A percentile compares a stretch with the other conserved stretches of the same genome.
Conservation (phyloP, 805 yeast species). For the Sugiyamaella lignohabitans region DNA sequence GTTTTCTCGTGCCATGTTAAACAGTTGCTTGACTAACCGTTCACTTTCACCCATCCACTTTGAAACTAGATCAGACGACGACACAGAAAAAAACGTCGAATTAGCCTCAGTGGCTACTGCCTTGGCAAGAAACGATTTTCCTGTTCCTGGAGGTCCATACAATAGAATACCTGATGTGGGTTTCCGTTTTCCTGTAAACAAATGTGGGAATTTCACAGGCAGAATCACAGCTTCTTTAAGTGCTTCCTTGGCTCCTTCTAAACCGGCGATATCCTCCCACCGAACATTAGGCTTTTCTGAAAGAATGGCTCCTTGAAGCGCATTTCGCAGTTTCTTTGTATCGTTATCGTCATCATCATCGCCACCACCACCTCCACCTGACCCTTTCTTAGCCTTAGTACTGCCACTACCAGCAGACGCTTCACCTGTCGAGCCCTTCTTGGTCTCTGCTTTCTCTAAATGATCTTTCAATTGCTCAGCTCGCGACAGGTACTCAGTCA, state of each 20-base stretch:
- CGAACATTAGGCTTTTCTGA: constrained; percentile 86
- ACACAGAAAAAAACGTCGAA: constrained; percentile 91
- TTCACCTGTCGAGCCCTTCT: constrained; percentile 43
- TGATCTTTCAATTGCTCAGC: constrained; percentile 93
- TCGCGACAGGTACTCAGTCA: constrained; percentile 83
- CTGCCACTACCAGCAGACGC: constrained; percentile 56
- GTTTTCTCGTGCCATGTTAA: constrained; percentile 92
- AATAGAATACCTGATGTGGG: constrained; percentile 87
- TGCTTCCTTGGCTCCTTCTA: constrained; percentile 93
- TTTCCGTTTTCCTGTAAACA: constrained; percentile 89
- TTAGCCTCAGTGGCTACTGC: constrained; percentile 99
- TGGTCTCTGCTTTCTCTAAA: constrained; percentile 53
- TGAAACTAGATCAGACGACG: constrained; percentile 92
- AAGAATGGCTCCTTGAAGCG: constrained; percentile 84
- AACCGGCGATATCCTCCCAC: constrained; percentile 96
- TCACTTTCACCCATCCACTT: constrained; percentile 99
- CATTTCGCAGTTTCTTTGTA: constrained; percentile 82
- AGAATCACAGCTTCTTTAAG: constrained; percentile 94
- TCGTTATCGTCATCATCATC: constrained; percentile 69
- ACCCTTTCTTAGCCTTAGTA: constrained; percentile 40
- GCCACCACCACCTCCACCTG: constrained; percentile 41
- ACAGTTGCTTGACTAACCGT: constrained; percentile 88
- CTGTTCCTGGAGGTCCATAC: constrained; percentile 96
- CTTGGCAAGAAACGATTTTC: constrained; percentile 93
- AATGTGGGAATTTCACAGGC: constrained; percentile 93